Conservation (phyloP, 2,329 filamentous ascomycete species). For the Pseudogymnoascus pannorum region DNA sequence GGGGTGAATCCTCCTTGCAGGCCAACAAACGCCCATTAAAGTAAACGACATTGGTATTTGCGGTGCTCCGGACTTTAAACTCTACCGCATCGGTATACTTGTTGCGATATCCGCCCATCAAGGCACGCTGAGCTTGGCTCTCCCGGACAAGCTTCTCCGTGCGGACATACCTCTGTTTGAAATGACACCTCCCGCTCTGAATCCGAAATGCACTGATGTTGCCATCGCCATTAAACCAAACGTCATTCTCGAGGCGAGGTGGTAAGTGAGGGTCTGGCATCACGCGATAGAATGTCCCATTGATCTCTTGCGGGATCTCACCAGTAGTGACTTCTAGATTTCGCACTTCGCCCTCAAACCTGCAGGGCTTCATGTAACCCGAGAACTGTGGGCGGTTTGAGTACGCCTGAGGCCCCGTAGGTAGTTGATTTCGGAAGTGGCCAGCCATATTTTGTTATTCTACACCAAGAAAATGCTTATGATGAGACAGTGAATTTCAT, state of each 20-base stretch:
- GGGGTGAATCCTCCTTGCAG: slow-evolving; percentile 44
- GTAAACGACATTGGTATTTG: slow-evolving; percentile 52
- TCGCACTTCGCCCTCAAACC: too few relatives aligned
- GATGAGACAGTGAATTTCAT: too few relatives aligned
- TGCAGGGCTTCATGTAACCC: too few relatives aligned
- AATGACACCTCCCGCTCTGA: slow-evolving; percentile 27
- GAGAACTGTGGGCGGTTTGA: too few relatives aligned
- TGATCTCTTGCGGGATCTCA: too few relatives aligned
- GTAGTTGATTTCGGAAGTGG: too few relatives aligned
- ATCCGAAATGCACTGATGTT: slow-evolving; percentile 28
- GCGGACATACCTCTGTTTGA: slow-evolving; percentile 27
- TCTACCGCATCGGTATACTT: slow-evolving; percentile 47
- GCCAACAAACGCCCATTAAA: slow-evolving; percentile 48
- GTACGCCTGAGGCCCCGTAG: too few relatives aligned
- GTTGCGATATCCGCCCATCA: too few relatives aligned
- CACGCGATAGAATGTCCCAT: slow-evolving; percentile 36
- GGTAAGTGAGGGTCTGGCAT: slow-evolving; percentile 42
- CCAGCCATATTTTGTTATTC: too few relatives aligned
- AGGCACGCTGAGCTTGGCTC: slow-evolving; percentile 15
- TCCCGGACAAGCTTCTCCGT: slow-evolving; percentile 28
- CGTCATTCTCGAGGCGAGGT: slow-evolving; percentile 45
- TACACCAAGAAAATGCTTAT: too few relatives aligned
- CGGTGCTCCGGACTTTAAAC: slow-evolving; percentile 45
- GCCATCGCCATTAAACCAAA: slow-evolving; percentile 27
- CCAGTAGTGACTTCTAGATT: too few relatives aligned